Base-by-base conservation (phyloP, 257 asterid genomes). In the Salvia miltiorrhiza region DNA sequence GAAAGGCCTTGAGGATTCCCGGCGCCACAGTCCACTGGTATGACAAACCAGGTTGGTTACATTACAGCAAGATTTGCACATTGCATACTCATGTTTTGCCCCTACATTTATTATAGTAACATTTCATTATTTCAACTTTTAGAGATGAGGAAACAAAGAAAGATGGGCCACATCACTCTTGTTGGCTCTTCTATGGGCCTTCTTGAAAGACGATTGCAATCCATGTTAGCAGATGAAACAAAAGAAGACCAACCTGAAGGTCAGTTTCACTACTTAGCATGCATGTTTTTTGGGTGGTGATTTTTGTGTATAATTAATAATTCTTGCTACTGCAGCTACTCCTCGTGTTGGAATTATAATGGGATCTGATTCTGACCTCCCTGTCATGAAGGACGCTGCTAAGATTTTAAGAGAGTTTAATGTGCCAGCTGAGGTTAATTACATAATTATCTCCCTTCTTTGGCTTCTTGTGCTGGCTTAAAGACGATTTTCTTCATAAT, bases 331-430 rank as follows among this genome's bases (percentile, higher is more conserved):
- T 76, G 78, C 88, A 90, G 96, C 28, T 43, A 48, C 76, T 65
- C 90, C 99, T 63, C 93, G 96, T 26, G 99, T 93, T 63, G 97
- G 96, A 68, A 90, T 93, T 81, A 93, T 93, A 68, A 90, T 93
- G 99, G 99, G 99, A 32, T 93, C 99, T 35, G 99, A 93, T 80
- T 93, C 99, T 2, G 99, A 93, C 86, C 96, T 90, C 77, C 97
- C 99, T 65, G 99, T 93, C 49, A 90, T 90, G 99, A 90, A 87
- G 84, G 96, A 93, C 4, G 99, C 99, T 65, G 97, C 95, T 13
- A 87, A 88, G 78, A 78, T 93, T 57, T 79, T 93, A 54, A 67
- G 80, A 66, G 97, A 90, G 77, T 93, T 93, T 74, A 81, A 87
- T 66, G 95, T 93, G 62, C 95, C 94, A 53, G 72, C 86, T 12